Evolutionary conservation across 768 basidiomycete genomes (phyloP), one percentile per base, ranked within the genome.

Genomic region (Russula sp.): DNA sequence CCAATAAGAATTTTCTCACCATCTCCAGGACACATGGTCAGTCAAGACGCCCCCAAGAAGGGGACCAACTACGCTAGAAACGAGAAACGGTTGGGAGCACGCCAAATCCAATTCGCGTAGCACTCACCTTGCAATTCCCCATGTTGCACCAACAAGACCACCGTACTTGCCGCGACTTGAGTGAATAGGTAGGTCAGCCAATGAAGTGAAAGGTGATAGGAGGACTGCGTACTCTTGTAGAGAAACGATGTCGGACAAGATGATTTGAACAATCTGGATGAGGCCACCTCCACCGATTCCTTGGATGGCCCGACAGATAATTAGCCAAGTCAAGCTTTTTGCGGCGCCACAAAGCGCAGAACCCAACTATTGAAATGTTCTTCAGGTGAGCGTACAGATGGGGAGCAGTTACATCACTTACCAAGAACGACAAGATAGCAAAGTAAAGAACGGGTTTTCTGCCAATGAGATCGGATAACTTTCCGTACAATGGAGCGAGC

Each of bases 201-300:
- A 40, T 44, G 20, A 30, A 18, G 54, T 24, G 38, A 44, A 58
- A 0, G 49, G 30, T 5, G n/a, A 38, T 22, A 54, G 14, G 22
- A 26, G 54, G 5, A 36, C 11, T 28, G 9, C 84, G 51, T 72
- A 89, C 89, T 92, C 86, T 76, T 85, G 78, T 42, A 95, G 75
- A 0, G 91, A 84, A 0, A 92, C 88, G 40, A 95, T 92, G 74
- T 95, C 93, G 50, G 87, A 84, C 49, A 92, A 85, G 2, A 84
- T 89, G 69, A 92, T 92, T 56, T 87, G 82, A 8, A 88, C 87
- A 67, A 91, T 76, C 71, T 89, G 88, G 18, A 91, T 77, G 64
- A 92, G 87, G 5, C 89, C 90, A 11, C 89, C 90, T 8, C 89
- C 90, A 28, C 92, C 92, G 34, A 93, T 84, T 10, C 92, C 92